These are phyloP conservation scores for Colletotrichum godetiae DNA, from an alignment of 2,329 filamentous ascomycete species.

Conservation along the genomic window DNA sequence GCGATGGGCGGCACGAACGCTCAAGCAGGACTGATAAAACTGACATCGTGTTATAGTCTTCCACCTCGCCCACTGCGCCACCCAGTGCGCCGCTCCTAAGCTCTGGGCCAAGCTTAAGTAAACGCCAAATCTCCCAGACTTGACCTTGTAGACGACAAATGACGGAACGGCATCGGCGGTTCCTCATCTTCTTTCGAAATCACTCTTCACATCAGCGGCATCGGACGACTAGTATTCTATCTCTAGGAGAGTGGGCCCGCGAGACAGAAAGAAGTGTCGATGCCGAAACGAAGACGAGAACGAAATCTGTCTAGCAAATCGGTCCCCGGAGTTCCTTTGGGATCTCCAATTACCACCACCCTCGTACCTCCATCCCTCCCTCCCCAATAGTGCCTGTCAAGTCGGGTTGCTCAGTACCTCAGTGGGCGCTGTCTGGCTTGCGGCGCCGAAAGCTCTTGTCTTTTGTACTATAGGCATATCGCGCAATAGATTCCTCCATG, in stretches of 20 bases:
- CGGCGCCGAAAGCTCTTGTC: constrained; percentile 28
- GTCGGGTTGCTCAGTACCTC: not conserved
- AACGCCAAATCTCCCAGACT: constrained; percentile 43
- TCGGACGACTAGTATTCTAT: constrained; percentile 10
- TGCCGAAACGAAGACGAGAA: constrained; percentile 20
- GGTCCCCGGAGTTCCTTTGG: not conserved
- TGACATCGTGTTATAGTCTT: constrained; percentile 76
- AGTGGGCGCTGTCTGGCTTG: constrained; percentile 7
- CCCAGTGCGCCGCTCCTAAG: constrained; percentile 93
- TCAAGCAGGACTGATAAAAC: not conserved
- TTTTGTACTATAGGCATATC: constrained; percentile 38
- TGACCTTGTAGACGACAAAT: not conserved
- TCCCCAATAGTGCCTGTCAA: constrained; percentile 8
- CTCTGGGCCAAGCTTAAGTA: constrained; percentile 95
- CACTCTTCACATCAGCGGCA: not conserved
- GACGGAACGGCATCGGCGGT: constrained; percentile 3
- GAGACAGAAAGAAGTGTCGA: constrained; percentile 4
- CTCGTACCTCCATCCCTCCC: constrained; percentile 12
- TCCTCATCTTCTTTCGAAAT: not conserved
- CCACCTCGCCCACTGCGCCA: constrained; percentile 97
- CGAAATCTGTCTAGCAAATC: constrained; percentile 6
- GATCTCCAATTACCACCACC: not conserved
- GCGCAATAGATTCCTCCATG: constrained; percentile 38
- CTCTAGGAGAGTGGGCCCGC: not conserved
- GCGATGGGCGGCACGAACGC: not conserved